Evolutionary conservation across 2,329 filamentous ascomycete genomes (phyloP).

Genomic region (Xylaria sp.): DNA sequence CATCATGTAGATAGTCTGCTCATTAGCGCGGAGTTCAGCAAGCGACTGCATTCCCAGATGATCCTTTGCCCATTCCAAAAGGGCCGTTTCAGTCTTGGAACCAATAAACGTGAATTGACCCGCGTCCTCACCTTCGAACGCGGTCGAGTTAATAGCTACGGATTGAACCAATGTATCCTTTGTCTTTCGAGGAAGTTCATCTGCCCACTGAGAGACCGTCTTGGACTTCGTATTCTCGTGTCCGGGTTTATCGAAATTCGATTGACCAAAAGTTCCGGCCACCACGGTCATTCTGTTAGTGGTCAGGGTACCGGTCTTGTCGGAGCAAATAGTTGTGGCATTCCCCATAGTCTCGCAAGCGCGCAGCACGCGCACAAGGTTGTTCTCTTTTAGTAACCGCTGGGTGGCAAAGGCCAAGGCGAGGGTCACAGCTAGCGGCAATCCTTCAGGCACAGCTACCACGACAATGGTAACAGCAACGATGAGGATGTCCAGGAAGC

Average conservation of each 20-base stretch:
- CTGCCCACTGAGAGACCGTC: slow-evolving; percentile 50
- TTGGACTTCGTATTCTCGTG: slow-evolving; percentile 37
- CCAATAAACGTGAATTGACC: slow-evolving; percentile 61
- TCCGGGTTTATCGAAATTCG: slow-evolving; percentile 47
- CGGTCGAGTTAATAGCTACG: slow-evolving; percentile 67
- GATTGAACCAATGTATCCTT: slow-evolving; percentile 56
- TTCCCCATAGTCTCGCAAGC: slow-evolving; percentile 80
- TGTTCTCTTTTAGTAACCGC: slow-evolving; percentile 76
- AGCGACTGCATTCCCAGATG: slow-evolving; percentile 62
- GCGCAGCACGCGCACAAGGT: slow-evolving; percentile 73
- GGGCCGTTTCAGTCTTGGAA: slow-evolving; percentile 67
- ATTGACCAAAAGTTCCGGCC: slow-evolving; percentile 71
- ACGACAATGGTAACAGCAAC: slow-evolving; percentile 74
- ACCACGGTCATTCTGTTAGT: slow-evolving; percentile 83
- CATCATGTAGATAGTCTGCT: slow-evolving; percentile 61
- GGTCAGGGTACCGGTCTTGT: slow-evolving; percentile 80
- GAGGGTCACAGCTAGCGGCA: slow-evolving; percentile 75
- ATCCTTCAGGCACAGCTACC: slow-evolving; percentile 74
- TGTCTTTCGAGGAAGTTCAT: slow-evolving; percentile 44
- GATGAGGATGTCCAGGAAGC: slow-evolving; percentile 71
- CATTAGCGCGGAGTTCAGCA: slow-evolving; percentile 59
- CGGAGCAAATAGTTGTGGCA: slow-evolving; percentile 80
- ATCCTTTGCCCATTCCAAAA: slow-evolving; percentile 62
- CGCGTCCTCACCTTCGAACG: slow-evolving; percentile 63
- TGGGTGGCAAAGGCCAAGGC: slow-evolving; percentile 75